These are phyloP conservation scores for Phytophthora podocarpi DNA, from an alignment of 352 stramenopile species.

Conservation along the genomic window DNA sequence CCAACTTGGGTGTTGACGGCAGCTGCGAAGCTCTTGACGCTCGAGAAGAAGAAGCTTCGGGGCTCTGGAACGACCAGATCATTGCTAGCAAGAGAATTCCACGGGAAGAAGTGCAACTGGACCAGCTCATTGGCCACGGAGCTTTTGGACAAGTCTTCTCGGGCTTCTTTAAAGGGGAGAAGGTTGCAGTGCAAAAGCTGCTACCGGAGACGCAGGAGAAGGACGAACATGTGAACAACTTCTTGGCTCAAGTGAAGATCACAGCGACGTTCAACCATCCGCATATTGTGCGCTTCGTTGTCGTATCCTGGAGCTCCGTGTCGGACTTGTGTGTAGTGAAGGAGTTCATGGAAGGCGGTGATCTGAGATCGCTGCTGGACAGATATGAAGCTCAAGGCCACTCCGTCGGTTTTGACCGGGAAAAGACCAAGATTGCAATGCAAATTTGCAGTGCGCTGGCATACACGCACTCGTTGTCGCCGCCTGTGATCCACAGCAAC, in stretches of 20 bases:
- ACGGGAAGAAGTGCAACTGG: constrained; percentile 38
- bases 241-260: constrained; percentile 51
- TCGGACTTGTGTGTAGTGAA: constrained; percentile 42
- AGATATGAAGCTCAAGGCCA: constrained; percentile 17
- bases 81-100: constrained; percentile 28
- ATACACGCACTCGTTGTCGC: constrained; percentile 37
- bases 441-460: constrained; percentile 37
- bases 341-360: constrained; percentile 45
- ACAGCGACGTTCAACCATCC: constrained; percentile 48
- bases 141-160: constrained; percentile 43
- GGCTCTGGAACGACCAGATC: constrained; percentile 18
- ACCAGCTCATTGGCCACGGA: constrained; percentile 31
- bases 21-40: constrained; percentile 5
- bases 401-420: constrained; percentile 32
- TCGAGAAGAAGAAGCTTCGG: constrained; percentile 2
- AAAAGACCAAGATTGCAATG: constrained; percentile 45
- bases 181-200: constrained; percentile 52
- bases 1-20: constrained; percentile 17
- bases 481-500: constrained; percentile 35
- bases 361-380: constrained; percentile 39
- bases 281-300: constrained; percentile 56
- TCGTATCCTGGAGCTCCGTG: constrained; percentile 49
- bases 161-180: constrained; percentile 35
- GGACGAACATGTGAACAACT: constrained; percentile 32
- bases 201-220: constrained; percentile 6